phyloP scores from a whole-genome alignment of 352 stramenopile genomes.

The Phytophthora sp. region DNA sequence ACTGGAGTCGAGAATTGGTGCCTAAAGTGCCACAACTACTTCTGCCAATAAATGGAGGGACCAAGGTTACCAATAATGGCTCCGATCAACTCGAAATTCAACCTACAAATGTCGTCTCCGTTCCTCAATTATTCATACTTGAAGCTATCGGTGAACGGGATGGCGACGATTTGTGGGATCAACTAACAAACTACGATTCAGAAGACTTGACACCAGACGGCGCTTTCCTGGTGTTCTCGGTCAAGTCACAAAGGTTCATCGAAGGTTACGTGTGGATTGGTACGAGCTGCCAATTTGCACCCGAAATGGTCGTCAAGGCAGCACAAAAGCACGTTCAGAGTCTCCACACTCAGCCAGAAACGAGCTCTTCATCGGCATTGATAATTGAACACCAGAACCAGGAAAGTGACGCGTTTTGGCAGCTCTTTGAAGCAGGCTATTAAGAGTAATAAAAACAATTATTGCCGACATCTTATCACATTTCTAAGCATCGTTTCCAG shows the following conservation, averaged over 20 bases:
- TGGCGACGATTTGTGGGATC: slow-evolving; percentile 44
- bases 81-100: background rate
- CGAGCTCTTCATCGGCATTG: slow-evolving; percentile 1
- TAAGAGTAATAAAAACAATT: slow-evolving; percentile 27
- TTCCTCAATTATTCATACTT: slow-evolving; percentile 48
- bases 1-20: slow-evolving; percentile 28
- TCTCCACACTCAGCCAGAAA: slow-evolving; percentile 2
- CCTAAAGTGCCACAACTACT: background rate
- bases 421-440: slow-evolving; percentile 64
- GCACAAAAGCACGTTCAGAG: slow-evolving; percentile 23
- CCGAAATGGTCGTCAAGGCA: slow-evolving; percentile 19
- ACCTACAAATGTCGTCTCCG: background rate
- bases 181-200: slow-evolving; percentile 65
- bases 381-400: slow-evolving; percentile 34
- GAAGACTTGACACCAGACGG: slow-evolving; percentile 50
- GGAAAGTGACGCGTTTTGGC: slow-evolving; percentile 70
- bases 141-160: slow-evolving; percentile 26
- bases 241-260: background rate
- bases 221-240: slow-evolving; percentile 44
- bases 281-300: slow-evolving; percentile 6
- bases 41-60: slow-evolving; percentile 2
- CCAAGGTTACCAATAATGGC: background rate
- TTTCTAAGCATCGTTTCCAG: slow-evolving; percentile 12
- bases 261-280: slow-evolving; percentile 57
- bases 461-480: slow-evolving; percentile 2